Evolutionary conservation across 208 protist species (phyloP).

Genomic region (Acanthamoeba polyphaga): DNA sequence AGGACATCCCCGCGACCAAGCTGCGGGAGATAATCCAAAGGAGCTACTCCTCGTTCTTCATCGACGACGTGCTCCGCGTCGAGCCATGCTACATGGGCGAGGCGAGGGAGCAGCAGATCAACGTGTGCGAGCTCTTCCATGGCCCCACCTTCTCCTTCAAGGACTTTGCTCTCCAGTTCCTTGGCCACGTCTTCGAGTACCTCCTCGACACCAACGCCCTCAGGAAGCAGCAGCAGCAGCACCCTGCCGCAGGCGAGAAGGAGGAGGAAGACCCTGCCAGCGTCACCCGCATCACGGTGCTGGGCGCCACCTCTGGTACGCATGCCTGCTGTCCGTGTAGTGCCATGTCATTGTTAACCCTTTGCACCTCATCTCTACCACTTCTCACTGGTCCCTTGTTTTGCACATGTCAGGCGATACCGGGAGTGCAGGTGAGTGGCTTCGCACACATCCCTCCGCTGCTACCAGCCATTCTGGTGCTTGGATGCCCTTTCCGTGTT

Average conservation of each 20-base stretch:
- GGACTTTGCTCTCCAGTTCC: conserved; percentile 91
- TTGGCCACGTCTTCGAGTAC: conserved; percentile 90
- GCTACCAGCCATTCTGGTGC: too few species aligned
- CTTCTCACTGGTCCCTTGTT: neutral
- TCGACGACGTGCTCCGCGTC: conserved; percentile 31
- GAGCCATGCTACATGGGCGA: neutral
- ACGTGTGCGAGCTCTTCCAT: conserved; percentile 89
- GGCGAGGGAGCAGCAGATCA: neutral
- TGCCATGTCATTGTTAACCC: neutral
- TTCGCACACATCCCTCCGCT: too few species aligned
- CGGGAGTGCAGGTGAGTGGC: conserved; percentile 85
- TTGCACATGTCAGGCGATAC: conserved; percentile 55
- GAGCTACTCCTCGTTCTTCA: conserved; percentile 69
- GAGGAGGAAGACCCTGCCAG: conserved; percentile 29
- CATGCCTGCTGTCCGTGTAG: neutral
- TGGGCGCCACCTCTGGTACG: conserved; percentile 73
- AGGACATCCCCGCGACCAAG: conserved; percentile 77
- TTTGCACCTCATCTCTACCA: neutral
- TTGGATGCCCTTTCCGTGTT: too few species aligned
- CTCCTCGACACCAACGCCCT: conserved; percentile 77
- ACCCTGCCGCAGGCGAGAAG: neutral
- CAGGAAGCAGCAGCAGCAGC: conserved; percentile 14
- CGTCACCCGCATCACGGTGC: conserved; percentile 67
- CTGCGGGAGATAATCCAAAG: conserved; percentile 76
- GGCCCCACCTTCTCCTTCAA: conserved; percentile 92